phyloP scores from a whole-genome alignment of 208 protist genomes.

The Crithidia expoeki region DNA sequence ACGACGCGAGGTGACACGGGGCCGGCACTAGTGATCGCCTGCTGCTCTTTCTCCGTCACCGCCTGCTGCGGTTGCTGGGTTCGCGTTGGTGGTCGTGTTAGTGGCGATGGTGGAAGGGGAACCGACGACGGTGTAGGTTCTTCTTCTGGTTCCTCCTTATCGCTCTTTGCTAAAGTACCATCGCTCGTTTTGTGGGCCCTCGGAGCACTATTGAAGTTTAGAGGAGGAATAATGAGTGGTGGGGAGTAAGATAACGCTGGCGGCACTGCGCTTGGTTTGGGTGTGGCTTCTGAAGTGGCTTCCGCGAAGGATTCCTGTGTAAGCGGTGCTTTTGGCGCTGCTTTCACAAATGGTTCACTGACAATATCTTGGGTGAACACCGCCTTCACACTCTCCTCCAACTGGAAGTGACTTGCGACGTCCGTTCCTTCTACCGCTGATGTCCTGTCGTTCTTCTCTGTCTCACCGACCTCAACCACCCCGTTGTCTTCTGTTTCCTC shows the following conservation, averaged over 20 bases:
- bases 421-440: too few species aligned
- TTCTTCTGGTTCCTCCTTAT: neutral
- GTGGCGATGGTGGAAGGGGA: neutral
- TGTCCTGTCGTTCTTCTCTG: too few species aligned
- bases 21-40: neutral
- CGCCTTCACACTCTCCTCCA: too few species aligned
- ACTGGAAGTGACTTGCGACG: too few species aligned
- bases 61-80: neutral
- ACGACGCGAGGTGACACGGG: slow-evolving; percentile 4
- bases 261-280: too few species aligned
- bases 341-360: too few species aligned
- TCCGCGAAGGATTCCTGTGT: too few species aligned
- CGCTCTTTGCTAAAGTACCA: too few species aligned
- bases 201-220: neutral
- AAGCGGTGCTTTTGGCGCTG: too few species aligned
- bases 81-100: neutral
- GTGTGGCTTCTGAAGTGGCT: too few species aligned
- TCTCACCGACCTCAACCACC: too few species aligned
- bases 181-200: neutral
- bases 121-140: neutral
- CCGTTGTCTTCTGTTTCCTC: neutral
- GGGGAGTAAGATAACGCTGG: neutral
- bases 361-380: too few species aligned
- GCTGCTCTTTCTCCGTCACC: neutral
- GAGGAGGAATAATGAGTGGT: neutral